Evolutionary conservation across 2,329 filamentous ascomycete genomes (phyloP).

Genomic region (Phoma herbarum): DNA sequence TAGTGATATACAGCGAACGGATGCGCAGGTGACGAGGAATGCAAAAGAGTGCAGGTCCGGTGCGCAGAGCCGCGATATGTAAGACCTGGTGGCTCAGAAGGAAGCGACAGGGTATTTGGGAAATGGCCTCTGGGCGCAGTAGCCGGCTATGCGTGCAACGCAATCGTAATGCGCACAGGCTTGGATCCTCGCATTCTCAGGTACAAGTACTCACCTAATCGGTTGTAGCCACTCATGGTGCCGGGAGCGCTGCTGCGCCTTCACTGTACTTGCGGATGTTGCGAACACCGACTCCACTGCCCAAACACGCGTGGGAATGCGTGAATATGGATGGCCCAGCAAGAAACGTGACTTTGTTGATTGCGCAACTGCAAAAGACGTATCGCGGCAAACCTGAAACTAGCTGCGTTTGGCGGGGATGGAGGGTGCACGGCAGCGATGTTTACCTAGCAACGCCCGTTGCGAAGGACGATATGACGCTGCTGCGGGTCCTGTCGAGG

Average conservation of each 20-base stretch:
- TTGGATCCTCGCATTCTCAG: slow-evolving; percentile 13
- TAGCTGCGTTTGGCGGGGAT: slow-evolving; percentile 42
- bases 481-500: slow-evolving; percentile 16
- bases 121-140: slow-evolving; percentile 26
- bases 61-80: slow-evolving; percentile 16
- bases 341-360: slow-evolving; percentile 33
- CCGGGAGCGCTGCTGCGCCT: slow-evolving; percentile 35
- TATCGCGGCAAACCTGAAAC: slow-evolving; percentile 40
- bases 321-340: slow-evolving; percentile 23
- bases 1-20: slow-evolving; percentile 21
- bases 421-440: slow-evolving; percentile 25
- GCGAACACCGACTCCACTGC: slow-evolving; percentile 27
- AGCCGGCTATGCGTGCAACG: slow-evolving; percentile 22
- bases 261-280: slow-evolving; percentile 30
- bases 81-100: slow-evolving; percentile 3
- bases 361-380: slow-evolving; percentile 24
- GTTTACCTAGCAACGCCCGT: slow-evolving; percentile 47
- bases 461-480: slow-evolving; percentile 21
- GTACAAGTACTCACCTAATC: slow-evolving; percentile 45
- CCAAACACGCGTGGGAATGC: slow-evolving; percentile 24
- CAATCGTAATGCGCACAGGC: slow-evolving; percentile 22
- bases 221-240: slow-evolving; percentile 49
- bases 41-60: slow-evolving; percentile 11
- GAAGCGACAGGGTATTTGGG: slow-evolving; percentile 19
- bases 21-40: slow-evolving; percentile 23